phyloP scores from a whole-genome alignment of 495 filamentous ascomycete genomes.

The Neurospora sp. region DNA sequence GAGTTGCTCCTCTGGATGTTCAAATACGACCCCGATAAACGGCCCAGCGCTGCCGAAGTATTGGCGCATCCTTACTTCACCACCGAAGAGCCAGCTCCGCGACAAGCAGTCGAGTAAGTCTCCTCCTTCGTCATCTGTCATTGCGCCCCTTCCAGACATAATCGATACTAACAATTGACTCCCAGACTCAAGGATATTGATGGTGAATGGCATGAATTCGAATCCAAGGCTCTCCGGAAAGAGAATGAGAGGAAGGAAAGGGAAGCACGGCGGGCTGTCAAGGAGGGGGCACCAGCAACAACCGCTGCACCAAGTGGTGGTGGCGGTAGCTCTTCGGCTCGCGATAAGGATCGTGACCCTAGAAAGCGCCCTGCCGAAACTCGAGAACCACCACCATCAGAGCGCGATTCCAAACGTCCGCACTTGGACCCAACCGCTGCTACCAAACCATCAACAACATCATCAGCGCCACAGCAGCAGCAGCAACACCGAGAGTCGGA shows the following conservation, averaged over 20 bases:
- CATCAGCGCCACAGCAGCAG: not conserved
- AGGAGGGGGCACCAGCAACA: slow-evolving; percentile 30
- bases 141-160: not conserved
- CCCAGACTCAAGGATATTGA: slow-evolving; percentile 66
- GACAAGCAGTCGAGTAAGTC: slow-evolving; percentile 74
- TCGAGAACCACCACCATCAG: slow-evolving; percentile 8
- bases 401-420: slow-evolving; percentile 31
- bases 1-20: slow-evolving; percentile 77
- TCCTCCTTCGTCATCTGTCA: not conserved
- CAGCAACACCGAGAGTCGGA: not conserved
- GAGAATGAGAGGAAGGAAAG: slow-evolving; percentile 74
- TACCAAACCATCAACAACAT: not conserved
- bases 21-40: slow-evolving; percentile 72
- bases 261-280: slow-evolving; percentile 51
- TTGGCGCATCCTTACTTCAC: slow-evolving; percentile 85
- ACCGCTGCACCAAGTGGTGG: slow-evolving; percentile 23
- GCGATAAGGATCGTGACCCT: slow-evolving; percentile 32
- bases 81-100: slow-evolving; percentile 66
- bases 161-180: slow-evolving; percentile 9
- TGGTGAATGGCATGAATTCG: slow-evolving; percentile 99
- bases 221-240: slow-evolving; percentile 88
- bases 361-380: slow-evolving; percentile 33
- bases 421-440: slow-evolving; percentile 23
- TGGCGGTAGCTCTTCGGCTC: slow-evolving; percentile 31
- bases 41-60: slow-evolving; percentile 77